Base-by-base conservation (phyloP, 345 rosid species). In the Bruguiera gymnorhiza region DNA sequence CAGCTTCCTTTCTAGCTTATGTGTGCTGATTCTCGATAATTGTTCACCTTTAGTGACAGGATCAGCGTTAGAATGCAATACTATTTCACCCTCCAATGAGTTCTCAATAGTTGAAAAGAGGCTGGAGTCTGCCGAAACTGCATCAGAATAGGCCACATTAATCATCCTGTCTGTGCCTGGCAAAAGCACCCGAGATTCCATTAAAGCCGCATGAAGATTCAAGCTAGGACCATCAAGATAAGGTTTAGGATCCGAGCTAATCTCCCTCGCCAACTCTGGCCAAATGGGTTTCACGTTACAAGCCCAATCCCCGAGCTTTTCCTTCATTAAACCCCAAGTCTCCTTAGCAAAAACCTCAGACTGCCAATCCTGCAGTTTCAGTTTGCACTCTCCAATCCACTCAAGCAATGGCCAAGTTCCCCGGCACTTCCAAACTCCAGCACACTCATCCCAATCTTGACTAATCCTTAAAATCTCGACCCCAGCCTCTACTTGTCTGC, bases 361-460 rank as follows among this genome's bases (percentile, higher is more conserved):
- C 6, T 56, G 54, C 54, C 23, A 63, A 66, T 52, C 69, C n/a
- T 51, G 37, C 27, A 20, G 39, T 11, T 21, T 29, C 50, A 43
- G 50, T 43, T 43, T 43, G 50, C 18, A 43, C 20, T 34, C 39
- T 29, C 6, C 60, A 26, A 60, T 13, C 48, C 30, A 60, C 46
- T 50, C 30, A 21, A 60, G 37, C 9, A 70, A 32, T 18, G 73
- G 66, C 73, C 73, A 53, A 16, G 50, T 63, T 21, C 68, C 62
- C 29, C 62, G 67, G 11, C 11, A 67, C 29, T 21, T 63, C 74
- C 68, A 63, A 26, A 39, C 53, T 11, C 68, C 62, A 4, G 53
- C 23, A 19, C 8, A 1, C 26, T n/a, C 56, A 48, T 70, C 66
- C 73, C 66, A 50, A 4, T 70, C 66, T 36, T 51, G 73, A 46